phyloP scores from a whole-genome alignment of 2,329 filamentous ascomycete species.

The Colletotrichum eleusines region DNA sequence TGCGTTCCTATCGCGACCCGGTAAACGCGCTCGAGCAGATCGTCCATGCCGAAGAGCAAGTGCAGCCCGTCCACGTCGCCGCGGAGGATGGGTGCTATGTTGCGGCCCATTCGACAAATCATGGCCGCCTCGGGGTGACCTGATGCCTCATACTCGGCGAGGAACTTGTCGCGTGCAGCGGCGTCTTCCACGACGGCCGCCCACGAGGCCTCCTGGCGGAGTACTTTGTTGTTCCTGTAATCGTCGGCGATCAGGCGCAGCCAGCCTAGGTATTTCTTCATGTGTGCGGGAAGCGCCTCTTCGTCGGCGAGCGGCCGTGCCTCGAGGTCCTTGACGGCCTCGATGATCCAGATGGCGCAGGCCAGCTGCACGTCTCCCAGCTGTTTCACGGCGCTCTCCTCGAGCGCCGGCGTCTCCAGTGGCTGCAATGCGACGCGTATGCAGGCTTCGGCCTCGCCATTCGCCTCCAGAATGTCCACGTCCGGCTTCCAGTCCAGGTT shows the following conservation, averaged over 20 bases:
- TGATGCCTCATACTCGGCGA: constrained; percentile 16
- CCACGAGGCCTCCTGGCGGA: background rate
- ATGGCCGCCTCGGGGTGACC: constrained; percentile 18
- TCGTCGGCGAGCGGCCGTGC: constrained; percentile 21
- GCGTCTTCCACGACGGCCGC: constrained; percentile 14
- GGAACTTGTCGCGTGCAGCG: constrained; percentile 12
- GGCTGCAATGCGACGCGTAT: background rate
- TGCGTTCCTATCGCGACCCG: constrained; percentile 22
- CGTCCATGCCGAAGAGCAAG: constrained; percentile 22
- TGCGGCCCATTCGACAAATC: constrained; percentile 20
- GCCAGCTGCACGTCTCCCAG: constrained; percentile 23
- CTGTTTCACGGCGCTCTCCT: constrained; percentile 5
- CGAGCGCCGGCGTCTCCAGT: background rate
- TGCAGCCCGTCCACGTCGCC: constrained; percentile 25
- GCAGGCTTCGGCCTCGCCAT: constrained; percentile 19
- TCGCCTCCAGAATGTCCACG: constrained; percentile 19
- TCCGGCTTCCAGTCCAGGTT: constrained; percentile 26
- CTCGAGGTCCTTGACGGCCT: constrained; percentile 19
- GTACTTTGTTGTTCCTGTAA: background rate
- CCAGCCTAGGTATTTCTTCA: background rate
- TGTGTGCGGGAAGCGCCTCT: background rate
- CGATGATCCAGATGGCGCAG: constrained; percentile 18
- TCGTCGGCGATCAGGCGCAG: background rate
- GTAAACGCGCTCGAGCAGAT: constrained; percentile 25
- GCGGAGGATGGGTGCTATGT: constrained; percentile 20